A percentile compares a stretch with the other conserved stretches of the same genome.
These are phyloP conservation scores for Trichophyton simii DNA, from an alignment of 2,329 filamentous ascomycete genomes.

Conservation along the genomic window DNA sequence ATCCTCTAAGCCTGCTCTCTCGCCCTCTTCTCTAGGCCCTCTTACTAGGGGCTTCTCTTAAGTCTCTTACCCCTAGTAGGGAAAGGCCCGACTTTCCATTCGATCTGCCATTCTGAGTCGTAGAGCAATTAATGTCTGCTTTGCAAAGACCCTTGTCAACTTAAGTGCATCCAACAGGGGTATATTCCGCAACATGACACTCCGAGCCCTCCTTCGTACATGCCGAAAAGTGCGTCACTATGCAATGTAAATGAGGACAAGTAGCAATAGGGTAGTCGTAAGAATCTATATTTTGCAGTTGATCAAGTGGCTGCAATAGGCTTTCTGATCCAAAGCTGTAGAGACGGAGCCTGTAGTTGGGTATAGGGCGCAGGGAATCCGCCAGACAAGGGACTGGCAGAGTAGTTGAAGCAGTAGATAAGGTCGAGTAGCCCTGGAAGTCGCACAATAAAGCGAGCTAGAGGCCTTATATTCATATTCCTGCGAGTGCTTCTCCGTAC, in stretches of 20 bases:
- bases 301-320: background rate
- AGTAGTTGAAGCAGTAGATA: background rate
- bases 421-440: background rate
- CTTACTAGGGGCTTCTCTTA: no score
- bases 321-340: background rate
- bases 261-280: slow-evolving; percentile 1
- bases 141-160: no score
- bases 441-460: background rate
- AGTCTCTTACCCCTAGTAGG: no score
- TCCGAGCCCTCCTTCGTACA: background rate
- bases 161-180: no score
- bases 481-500: background rate
- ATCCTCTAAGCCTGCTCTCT: no score
- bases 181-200: no score
- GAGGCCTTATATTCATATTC: background rate
- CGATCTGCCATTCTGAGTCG: no score
- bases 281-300: background rate
- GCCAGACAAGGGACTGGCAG: background rate
- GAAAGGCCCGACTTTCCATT: no score
- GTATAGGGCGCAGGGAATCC: background rate
- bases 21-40: no score
- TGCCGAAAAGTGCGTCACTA: background rate
- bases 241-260: background rate
- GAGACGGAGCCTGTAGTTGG: background rate
- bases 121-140: no score